Evolutionary conservation across 129 eudicot genomes (phyloP).

Genomic region (Cynara cardunculus): DNA sequence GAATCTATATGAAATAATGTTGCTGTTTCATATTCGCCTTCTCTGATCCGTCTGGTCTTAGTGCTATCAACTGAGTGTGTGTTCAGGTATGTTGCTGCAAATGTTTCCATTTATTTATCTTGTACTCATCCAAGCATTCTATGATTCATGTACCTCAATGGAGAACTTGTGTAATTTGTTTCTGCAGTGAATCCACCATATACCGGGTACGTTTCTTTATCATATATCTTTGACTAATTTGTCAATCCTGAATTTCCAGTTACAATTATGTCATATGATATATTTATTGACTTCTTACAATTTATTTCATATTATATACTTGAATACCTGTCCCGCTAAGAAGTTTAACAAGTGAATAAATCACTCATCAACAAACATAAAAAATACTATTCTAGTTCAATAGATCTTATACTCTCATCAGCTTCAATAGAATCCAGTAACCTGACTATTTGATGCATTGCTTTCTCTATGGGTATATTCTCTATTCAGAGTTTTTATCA

Average conservation of each 20-base stretch:
- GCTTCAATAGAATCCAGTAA: too few species aligned
- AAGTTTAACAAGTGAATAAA: too few species aligned
- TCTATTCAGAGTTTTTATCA: too few species aligned
- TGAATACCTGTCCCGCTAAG: neutral
- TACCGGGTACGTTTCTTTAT: neutral
- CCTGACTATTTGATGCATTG: too few species aligned
- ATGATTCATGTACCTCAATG: neutral
- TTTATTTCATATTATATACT: neutral
- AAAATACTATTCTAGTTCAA: too few species aligned
- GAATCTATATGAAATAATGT: neutral
- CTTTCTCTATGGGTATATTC: too few species aligned
- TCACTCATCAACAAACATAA: too few species aligned
- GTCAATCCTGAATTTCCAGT: neutral
- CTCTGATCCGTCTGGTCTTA: neutral
- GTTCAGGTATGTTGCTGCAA: neutral
- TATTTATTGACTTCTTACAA: neutral
- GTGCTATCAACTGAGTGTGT: neutral
- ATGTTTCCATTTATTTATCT: neutral
- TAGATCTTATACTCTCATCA: too few species aligned
- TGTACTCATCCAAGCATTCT: neutral
- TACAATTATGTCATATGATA: neutral
- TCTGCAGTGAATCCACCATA: slow-evolving; percentile 1
- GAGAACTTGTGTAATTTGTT: neutral
- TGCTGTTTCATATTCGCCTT: neutral
- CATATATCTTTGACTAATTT: neutral